Percentiles rank a stretch among this genome's conserved stretches.
phyloP scores from a whole-genome alignment of 305 asterid genomes.

The Solanum hybrid region DNA sequence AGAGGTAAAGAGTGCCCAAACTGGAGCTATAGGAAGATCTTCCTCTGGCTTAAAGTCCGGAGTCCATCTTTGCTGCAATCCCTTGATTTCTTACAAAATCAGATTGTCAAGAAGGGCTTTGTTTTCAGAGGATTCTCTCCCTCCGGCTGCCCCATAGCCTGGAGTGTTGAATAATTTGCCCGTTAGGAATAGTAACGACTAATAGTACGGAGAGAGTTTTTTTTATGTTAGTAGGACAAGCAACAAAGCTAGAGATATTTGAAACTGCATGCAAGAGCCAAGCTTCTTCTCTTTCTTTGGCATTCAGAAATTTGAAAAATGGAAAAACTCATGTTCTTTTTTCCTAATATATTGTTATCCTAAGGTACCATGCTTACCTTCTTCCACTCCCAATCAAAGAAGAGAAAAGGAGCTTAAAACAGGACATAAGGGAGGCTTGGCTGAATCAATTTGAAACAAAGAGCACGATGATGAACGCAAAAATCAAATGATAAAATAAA shows the following conservation, averaged over 20 bases:
- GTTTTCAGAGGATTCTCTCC: too few species aligned
- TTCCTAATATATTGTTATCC: neutral
- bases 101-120: neutral
- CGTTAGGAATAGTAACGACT: too few species aligned
- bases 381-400: neutral
- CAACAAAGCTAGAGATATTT: too few species aligned
- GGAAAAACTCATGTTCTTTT: neutral
- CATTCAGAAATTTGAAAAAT: too few species aligned
- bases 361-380: neutral
- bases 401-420: neutral
- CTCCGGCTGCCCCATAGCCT: too few species aligned
- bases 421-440: neutral
- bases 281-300: too few species aligned
- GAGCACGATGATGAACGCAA: neutral
- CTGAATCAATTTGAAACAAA: neutral
- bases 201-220: too few species aligned
- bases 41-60: neutral
- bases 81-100: neutral
- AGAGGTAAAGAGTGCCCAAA: neutral
- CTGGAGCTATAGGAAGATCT: neutral
- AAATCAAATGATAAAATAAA: neutral
- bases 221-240: too few species aligned
- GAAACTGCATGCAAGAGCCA: too few species aligned
- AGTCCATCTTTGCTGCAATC: neutral
- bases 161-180: too few species aligned